These are phyloP conservation scores for Aspergillus caelatus DNA, from an alignment of 2,329 filamentous ascomycete species.

Conservation along the genomic window DNA sequence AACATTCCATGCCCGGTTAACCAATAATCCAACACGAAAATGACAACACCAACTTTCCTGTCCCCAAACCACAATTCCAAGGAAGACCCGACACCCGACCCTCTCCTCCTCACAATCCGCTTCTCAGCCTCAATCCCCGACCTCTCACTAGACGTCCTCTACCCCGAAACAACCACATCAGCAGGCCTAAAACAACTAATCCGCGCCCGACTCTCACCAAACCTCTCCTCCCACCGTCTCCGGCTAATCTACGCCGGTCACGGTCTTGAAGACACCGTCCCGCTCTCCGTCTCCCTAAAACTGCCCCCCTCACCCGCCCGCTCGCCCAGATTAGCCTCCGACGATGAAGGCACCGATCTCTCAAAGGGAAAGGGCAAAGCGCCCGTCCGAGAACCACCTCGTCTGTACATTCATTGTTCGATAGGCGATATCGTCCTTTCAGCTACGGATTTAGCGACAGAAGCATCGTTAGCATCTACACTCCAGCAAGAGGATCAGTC, in stretches of 20 bases:
- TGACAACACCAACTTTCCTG: constrained; percentile 23
- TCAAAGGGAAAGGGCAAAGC: constrained; percentile 66
- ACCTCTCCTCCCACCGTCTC: constrained; percentile 69
- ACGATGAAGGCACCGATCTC: constrained; percentile 22
- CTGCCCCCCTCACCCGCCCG: constrained; percentile 60
- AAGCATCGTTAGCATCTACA: constrained; percentile 53
- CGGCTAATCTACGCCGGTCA: constrained; percentile 90
- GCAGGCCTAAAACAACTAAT: constrained; percentile 81
- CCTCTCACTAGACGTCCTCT: constrained; percentile 73
- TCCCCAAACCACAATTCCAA: constrained; percentile 14
- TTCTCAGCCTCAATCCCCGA: constrained; percentile 87
- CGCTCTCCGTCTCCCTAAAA: constrained; percentile 70
- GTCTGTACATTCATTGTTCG: constrained; percentile 91
- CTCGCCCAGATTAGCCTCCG: constrained; percentile 31
- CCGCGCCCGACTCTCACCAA: constrained; percentile 67
- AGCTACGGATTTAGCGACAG: constrained; percentile 67
- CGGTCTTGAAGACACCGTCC: constrained; percentile 73
- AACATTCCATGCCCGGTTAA: not conserved
- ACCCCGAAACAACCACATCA: constrained; percentile 70
- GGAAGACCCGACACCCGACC: constrained; percentile 14
- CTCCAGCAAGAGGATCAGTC: constrained; percentile 19
- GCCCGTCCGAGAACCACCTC: constrained; percentile 55
- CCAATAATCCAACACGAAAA: constrained; percentile 13
- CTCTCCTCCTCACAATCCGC: constrained; percentile 78
- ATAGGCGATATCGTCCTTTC: constrained; percentile 76